phyloP scores from a whole-genome alignment of 495 filamentous ascomycete genomes.

The Podospora australis region DNA sequence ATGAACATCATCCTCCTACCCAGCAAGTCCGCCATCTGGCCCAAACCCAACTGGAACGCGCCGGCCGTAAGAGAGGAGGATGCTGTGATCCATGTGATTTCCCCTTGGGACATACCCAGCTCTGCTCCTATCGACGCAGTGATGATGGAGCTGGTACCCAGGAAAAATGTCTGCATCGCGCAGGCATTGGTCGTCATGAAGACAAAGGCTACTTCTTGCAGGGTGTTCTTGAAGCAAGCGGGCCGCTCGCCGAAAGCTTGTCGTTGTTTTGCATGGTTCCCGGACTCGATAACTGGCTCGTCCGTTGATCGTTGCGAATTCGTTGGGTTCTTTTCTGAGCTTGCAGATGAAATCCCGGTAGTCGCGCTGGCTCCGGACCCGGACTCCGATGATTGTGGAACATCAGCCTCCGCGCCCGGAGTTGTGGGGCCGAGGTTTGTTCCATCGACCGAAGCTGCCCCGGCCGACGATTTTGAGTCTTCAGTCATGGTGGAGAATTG shows the following conservation, averaged over 20 bases:
- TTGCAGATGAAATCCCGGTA: too few relatives aligned
- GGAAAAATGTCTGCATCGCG: slow-evolving; percentile 54
- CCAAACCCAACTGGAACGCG: slow-evolving; percentile 61
- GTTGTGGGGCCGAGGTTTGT: too few relatives aligned
- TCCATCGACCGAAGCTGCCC: too few relatives aligned
- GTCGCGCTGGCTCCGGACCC: too few relatives aligned
- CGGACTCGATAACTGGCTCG: too few relatives aligned
- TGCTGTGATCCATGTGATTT: slow-evolving; percentile 70
- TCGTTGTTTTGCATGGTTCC: too few relatives aligned
- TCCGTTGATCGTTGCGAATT: too few relatives aligned
- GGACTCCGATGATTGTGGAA: too few relatives aligned
- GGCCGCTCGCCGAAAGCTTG: slow-evolving; percentile 40
- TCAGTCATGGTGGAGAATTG: too few relatives aligned
- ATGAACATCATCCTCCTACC: slow-evolving; percentile 58
- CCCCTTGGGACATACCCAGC: slow-evolving; percentile 58
- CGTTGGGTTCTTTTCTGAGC: too few relatives aligned
- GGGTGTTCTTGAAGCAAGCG: slow-evolving; percentile 53
- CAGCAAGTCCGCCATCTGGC: slow-evolving; percentile 61
- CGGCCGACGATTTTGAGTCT: too few relatives aligned
- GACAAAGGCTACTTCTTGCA: slow-evolving; percentile 62
- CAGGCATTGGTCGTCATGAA: slow-evolving; percentile 64
- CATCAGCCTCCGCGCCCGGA: too few relatives aligned
- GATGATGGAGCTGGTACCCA: slow-evolving; percentile 54
- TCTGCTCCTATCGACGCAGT: slow-evolving; percentile 56
- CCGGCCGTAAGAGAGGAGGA: slow-evolving; percentile 56